Evolutionary conservation across 2,329 filamentous ascomycete genomes (phyloP), one percentile per base, ranked within the genome.

Genomic region (Diaporthe sp.): DNA sequence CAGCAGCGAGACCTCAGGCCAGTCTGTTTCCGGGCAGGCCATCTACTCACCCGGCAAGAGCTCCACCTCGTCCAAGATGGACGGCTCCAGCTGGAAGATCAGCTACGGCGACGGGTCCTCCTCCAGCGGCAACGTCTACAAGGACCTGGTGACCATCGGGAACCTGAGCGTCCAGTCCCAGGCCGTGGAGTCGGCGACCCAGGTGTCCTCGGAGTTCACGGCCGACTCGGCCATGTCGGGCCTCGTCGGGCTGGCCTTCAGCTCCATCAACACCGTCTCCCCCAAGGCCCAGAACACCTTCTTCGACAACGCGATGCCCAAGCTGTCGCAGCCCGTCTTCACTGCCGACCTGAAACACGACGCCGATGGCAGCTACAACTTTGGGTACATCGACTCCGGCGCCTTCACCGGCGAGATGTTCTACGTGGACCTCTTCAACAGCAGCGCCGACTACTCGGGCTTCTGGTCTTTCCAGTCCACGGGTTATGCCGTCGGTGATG

Each of bases 391-490:
- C 50, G 82, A 85, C 75, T 74, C 75, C 9, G 74, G 65, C 70
- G 82, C 82, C 71, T 82, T 81, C 78, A 81, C 78, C 0, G 83
- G 83, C 17, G 74, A 75, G 8, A 80, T 85, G 76, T 78, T 79
- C 51, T 84, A 82, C 75, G 79, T 81, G 44, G 70, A 77, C 13
- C 77, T 84, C 37, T 79, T 83, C 73, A 81, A 73, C 71, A 44
- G 32, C 50, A 75, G 50, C 68, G 7, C 37, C 9, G 5, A 37
- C 10, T 79, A 79, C 25, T 69, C 81, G 4, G 82, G 83, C 12
- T 85, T 82, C 80, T 85, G 84, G 83, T 78, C 81, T 61, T 85
- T 84, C 73, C 79, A 79, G 25, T 81, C 82, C 37, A 77, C 80
- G 13, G 77, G 75, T 2, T 84, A 82, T 69, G 75, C 80, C 37